These are phyloP conservation scores for Lentithecium fluviatile DNA, from an alignment of 495 filamentous ascomycete species.

Conservation along the genomic window DNA sequence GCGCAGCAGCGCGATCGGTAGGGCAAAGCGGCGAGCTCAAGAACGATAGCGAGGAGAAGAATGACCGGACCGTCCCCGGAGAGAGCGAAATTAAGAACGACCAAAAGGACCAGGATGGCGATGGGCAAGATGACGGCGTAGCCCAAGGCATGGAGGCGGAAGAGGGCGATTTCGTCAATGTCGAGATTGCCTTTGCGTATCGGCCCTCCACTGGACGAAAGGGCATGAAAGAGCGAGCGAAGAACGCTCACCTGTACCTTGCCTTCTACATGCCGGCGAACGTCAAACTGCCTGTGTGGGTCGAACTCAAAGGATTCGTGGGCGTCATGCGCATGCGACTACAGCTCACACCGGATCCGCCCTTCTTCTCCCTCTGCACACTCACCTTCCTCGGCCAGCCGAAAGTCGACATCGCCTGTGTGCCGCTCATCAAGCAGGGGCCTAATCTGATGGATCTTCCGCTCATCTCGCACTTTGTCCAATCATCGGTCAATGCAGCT, in stretches of 20 bases:
- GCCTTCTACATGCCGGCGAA: constrained; percentile 64
- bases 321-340: constrained; percentile 64
- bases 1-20: constrained; percentile 60
- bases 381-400: constrained; percentile 76
- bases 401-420: constrained; percentile 65
- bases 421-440: constrained; percentile 62
- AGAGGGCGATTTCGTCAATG: constrained; percentile 69
- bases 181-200: constrained; percentile 71
- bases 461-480: constrained; percentile 68
- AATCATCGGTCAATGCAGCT: constrained; percentile 68
- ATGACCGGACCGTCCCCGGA: constrained; percentile 53
- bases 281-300: constrained; percentile 65
- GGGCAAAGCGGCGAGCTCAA: constrained; percentile 54
- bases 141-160: constrained; percentile 70
- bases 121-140: constrained; percentile 45
- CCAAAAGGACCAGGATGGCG: constrained; percentile 40
- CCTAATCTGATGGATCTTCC: constrained; percentile 72
- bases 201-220: constrained; percentile 52
- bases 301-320: constrained; percentile 65
- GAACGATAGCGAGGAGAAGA: constrained; percentile 41
- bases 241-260: constrained; percentile 68
- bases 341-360: constrained; percentile 69
- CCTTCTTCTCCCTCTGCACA: constrained; percentile 68
- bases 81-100: constrained; percentile 41
- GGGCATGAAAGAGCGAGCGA: constrained; percentile 58